phyloP scores from a whole-genome alignment of 1,284 basidiomycete genomes.

The Puccinia brachypodii region DNA sequence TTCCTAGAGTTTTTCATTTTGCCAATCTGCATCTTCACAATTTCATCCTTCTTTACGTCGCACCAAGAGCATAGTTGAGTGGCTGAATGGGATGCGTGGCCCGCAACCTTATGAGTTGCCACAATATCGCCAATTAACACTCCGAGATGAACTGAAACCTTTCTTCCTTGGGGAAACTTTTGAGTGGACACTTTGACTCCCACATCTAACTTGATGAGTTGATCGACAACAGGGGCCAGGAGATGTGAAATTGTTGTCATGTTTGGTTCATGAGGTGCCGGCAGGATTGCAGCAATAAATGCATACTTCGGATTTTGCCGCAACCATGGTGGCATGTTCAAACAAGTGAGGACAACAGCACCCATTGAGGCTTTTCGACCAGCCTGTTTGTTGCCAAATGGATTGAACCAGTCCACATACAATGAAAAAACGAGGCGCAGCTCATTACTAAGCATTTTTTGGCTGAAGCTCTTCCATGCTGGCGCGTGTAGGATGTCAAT shows the following conservation, averaged over 20 bases:
- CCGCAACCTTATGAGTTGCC: constrained; percentile 12
- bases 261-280: neutral
- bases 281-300: neutral
- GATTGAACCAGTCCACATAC: constrained; percentile 22
- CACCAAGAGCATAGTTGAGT: constrained; percentile 22
- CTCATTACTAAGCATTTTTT: neutral
- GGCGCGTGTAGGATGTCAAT: constrained; percentile 6
- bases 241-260: constrained; percentile 22
- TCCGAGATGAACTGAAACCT: neutral
- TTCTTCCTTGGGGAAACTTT: neutral
- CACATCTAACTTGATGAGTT: neutral
- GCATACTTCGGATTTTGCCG: neutral
- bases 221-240: constrained; percentile 14
- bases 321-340: constrained; percentile 5
- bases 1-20: neutral
- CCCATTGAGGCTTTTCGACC: constrained; percentile 23
- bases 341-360: constrained; percentile 18
- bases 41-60: neutral
- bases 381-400: neutral
- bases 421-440: neutral
- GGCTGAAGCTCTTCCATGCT: constrained; percentile 7
- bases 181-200: neutral
- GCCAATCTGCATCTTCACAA: neutral
- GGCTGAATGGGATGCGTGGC: constrained; percentile 11
- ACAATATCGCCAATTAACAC: constrained; percentile 28